Percentiles rank a stretch among this genome's conserved stretches.
These are phyloP conservation scores for Blepharisma japonicum DNA, from an alignment of 73 alveolate species.

Conservation along the genomic window DNA sequence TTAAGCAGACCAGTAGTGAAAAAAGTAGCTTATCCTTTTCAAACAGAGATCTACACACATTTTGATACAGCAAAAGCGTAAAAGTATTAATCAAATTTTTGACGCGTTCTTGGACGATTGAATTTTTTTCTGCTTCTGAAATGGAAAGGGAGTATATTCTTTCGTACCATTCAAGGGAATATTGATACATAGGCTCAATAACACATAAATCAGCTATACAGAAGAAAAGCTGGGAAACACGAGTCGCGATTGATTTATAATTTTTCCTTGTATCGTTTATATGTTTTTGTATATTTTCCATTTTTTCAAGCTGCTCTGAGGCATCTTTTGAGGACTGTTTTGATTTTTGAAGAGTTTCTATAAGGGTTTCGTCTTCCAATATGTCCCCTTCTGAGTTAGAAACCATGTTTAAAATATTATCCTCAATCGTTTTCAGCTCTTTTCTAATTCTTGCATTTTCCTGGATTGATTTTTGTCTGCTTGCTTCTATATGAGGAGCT, in stretches of 20 bases:
- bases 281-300: slow-evolving; percentile 48
- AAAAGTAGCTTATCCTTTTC: slow-evolving; percentile 95
- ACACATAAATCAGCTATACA: slow-evolving; percentile 63
- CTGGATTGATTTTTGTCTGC: slow-evolving; percentile 62
- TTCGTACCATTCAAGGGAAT: slow-evolving; percentile 76
- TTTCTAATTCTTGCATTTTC: slow-evolving; percentile 47
- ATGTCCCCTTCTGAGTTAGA: slow-evolving; percentile 59
- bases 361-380: slow-evolving; percentile 77
- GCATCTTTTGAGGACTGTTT: slow-evolving; percentile 60
- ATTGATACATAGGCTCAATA: slow-evolving; percentile 81
- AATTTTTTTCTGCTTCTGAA: slow-evolving; percentile 28
- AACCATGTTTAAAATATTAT: slow-evolving; percentile 40
- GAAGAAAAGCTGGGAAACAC: slow-evolving; percentile 79
- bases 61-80: slow-evolving; percentile 60
- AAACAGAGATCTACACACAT: slow-evolving; percentile 92
- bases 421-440: slow-evolving; percentile 47
- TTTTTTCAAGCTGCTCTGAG: slow-evolving; percentile 55
- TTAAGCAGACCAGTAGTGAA: slow-evolving; percentile 78
- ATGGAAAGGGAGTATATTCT: slow-evolving; percentile 52
- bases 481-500: slow-evolving; percentile 61
- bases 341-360: slow-evolving; percentile 69
- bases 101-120: slow-evolving; percentile 51
- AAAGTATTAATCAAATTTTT: slow-evolving; percentile 61
- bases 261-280: slow-evolving; percentile 57
- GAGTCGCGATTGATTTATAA: slow-evolving; percentile 61